Evolutionary conservation across 768 basidiomycete species (phyloP).

Genomic region (Boletus vermiculosoides): DNA sequence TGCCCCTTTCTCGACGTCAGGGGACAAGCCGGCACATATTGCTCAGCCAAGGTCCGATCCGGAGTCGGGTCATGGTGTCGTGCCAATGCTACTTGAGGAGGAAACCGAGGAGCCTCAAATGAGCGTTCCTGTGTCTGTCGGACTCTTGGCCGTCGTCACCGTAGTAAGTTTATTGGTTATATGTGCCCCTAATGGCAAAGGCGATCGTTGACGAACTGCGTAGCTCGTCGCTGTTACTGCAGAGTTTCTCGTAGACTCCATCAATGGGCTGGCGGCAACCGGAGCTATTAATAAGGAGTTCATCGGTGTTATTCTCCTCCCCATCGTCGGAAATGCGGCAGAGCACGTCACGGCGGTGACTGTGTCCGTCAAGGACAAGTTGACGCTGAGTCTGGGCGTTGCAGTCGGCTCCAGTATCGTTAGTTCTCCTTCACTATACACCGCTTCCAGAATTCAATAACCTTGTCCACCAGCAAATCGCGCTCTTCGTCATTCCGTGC

Average conservation of each 20-base stretch:
- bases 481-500: too few species aligned
- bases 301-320: constrained; percentile 83
- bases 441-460: background rate
- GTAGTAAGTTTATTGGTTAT: constrained; percentile 43
- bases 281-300: constrained; percentile 73
- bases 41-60: constrained; percentile 5
- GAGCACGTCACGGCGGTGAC: constrained; percentile 92
- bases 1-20: background rate
- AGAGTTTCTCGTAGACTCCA: constrained; percentile 76
- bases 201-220: background rate
- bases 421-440: constrained; percentile 27
- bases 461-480: constrained; percentile 55
- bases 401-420: constrained; percentile 87
- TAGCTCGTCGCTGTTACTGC: constrained; percentile 58
- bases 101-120: constrained; percentile 48
- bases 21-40: background rate
- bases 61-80: constrained; percentile 5
- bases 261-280: constrained; percentile 61
- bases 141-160: constrained; percentile 56
- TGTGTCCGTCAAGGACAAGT: constrained; percentile 86
- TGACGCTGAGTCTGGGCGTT: constrained; percentile 83
- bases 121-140: constrained; percentile 52
- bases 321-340: constrained; percentile 89
- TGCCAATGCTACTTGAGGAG: constrained; percentile 11
- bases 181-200: background rate